Percentiles rank a stretch among this genome's conserved stretches.
These are phyloP conservation scores for Oryza australiensis DNA, from an alignment of 176 grass and related monocot genomes.

Conservation along the genomic window DNA sequence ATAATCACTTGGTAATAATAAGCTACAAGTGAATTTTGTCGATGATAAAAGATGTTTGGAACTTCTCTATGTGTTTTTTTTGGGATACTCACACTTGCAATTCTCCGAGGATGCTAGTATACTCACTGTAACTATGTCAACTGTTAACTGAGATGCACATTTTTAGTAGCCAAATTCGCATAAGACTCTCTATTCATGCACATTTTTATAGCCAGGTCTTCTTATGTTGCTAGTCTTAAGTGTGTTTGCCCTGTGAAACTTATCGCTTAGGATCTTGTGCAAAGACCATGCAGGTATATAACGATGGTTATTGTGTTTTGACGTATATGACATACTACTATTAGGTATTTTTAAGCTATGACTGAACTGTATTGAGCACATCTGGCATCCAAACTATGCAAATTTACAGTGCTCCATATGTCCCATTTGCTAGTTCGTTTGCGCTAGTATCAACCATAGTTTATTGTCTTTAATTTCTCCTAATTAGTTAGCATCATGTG, in stretches of 20 bases:
- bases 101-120: background rate
- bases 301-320: background rate
- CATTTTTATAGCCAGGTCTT: background rate
- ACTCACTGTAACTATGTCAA: background rate
- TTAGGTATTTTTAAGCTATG: background rate
- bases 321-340: background rate
- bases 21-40: background rate
- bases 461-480: background rate
- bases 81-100: slow-evolving; percentile 8
- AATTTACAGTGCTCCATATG: background rate
- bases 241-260: background rate
- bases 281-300: background rate
- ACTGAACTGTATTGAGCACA: background rate
- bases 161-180: background rate
- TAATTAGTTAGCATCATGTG: background rate
- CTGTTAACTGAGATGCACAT: background rate
- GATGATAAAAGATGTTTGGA: background rate
- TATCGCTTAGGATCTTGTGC: background rate
- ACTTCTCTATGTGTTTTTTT: background rate
- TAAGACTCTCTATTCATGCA: background rate
- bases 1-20: background rate
- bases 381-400: background rate
- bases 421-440: background rate
- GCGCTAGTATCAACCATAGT: background rate
- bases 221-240: background rate